Evolutionary conservation across 495 filamentous ascomycete genomes (phyloP), one percentile per base, ranked within the genome.

Genomic region (Hypomontagnella monticulosa): DNA sequence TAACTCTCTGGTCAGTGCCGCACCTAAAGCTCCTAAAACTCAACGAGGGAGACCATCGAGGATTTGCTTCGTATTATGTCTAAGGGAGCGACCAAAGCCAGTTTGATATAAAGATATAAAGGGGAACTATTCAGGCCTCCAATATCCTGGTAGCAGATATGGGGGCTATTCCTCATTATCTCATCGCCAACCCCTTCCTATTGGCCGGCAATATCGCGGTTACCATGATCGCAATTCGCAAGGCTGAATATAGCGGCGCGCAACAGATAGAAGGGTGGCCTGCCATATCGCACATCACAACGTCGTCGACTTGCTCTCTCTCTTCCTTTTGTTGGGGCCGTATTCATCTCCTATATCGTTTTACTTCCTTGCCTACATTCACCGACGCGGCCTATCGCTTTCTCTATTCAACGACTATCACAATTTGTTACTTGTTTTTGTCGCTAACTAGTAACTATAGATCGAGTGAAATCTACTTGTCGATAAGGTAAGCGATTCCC

Each of bases 131-230:
- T n/a, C n/a, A n/a, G n/a, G n/a, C n/a, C n/a, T n/a, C n/a, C n/a
- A n/a, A n/a, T n/a, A n/a, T n/a, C n/a, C n/a, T n/a, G n/a, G n/a
- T n/a, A n/a, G n/a, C n/a, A n/a, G n/a, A n/a, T n/a, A n/a, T n/a
- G n/a, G n/a, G n/a, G n/a, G 27, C n/a, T 19, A 30, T 55, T 49
- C 8, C 20, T 41, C 19, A 42, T 46, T n/a, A n/a, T 27, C 47
- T 33, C 41, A 54, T 2, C 37, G 23, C 23, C 23, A 27, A 27
- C 57, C 16, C 38, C 8, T 50, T 47, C 48, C 42, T 5, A 69
- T 69, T 69, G 66, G 66, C 57, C 44, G 47, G 40, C 42, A 54
- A 60, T 49, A 20, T 48, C 15, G 19, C 40, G n/a, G 47, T n/a
- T 41, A 20, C 41, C 32, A 42, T 30, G 23, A 23, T 54, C 53